Evolutionary conservation across 176 grass and related monocot genomes (phyloP).

Genomic region (Microstegium vimineum): DNA sequence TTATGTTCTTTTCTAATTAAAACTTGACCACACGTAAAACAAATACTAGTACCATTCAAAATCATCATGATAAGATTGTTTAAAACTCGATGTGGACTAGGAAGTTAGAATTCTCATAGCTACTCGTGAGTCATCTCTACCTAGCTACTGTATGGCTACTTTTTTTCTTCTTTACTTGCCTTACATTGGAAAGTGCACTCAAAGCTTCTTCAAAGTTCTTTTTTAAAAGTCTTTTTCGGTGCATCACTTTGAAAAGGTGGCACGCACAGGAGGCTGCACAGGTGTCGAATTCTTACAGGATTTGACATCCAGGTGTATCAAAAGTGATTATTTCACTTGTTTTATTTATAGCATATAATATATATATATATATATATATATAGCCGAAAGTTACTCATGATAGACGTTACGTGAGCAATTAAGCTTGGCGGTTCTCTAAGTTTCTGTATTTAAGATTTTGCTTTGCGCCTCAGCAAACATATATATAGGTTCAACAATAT

Average conservation of each 20-base stretch:
- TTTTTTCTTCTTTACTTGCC: constrained; percentile 25
- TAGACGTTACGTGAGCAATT: neutral
- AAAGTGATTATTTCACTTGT: constrained; percentile 10
- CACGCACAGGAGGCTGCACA: constrained; percentile 27
- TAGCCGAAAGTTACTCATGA: constrained; percentile 22
- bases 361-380: no score
- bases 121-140: no score
- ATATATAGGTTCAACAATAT: neutral
- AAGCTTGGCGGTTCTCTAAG: neutral
- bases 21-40: constrained; percentile 22
- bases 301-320: constrained; percentile 38
- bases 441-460: neutral
- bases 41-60: constrained; percentile 6
- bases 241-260: constrained; percentile 30
- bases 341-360: no score
- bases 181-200: constrained; percentile 60
- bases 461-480: neutral
- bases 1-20: constrained; percentile 14
- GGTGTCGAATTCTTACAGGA: constrained; percentile 11
- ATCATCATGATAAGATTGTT: constrained; percentile 23
- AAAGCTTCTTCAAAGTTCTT: constrained; percentile 40
- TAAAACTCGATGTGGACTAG: constrained; percentile 1
- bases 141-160: no score
- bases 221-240: constrained; percentile 28
- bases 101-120: constrained; percentile 25